phyloP scores from a whole-genome alignment of 2,329 filamentous ascomycete genomes.

The Penicillium sumatraense region DNA sequence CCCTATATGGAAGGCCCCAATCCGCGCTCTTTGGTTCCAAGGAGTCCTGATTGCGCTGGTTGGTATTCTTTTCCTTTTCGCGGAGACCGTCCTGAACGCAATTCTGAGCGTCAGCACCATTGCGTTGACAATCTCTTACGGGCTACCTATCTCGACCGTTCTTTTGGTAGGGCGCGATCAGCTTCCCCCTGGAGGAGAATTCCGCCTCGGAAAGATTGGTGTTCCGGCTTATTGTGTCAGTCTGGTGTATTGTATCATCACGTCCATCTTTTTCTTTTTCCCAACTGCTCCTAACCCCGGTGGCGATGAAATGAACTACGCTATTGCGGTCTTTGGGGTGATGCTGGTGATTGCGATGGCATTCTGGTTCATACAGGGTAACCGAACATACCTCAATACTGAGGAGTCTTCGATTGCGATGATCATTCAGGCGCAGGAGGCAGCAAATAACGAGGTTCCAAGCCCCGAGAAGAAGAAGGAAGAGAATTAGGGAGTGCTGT shows the following conservation, averaged over 20 bases:
- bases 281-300: slow-evolving; percentile 51
- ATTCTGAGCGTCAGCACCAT: slow-evolving; percentile 62
- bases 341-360: slow-evolving; percentile 56
- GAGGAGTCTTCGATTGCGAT: slow-evolving; percentile 12
- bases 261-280: slow-evolving; percentile 62
- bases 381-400: slow-evolving; percentile 13
- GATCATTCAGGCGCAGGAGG: slow-evolving; percentile 16
- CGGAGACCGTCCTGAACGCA: slow-evolving; percentile 57
- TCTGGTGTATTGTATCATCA: slow-evolving; percentile 56
- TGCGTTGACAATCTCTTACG: slow-evolving; percentile 58
- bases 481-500: neutral
- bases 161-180: slow-evolving; percentile 58
- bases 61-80: slow-evolving; percentile 60
- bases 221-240: slow-evolving; percentile 52
- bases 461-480: slow-evolving; percentile 7
- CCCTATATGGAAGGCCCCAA: slow-evolving; percentile 56
- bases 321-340: slow-evolving; percentile 60
- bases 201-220: slow-evolving; percentile 51
- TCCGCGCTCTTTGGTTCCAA: slow-evolving; percentile 57
- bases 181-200: slow-evolving; percentile 49
- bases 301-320: slow-evolving; percentile 60
- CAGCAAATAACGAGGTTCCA: slow-evolving; percentile 3
- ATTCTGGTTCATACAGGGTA: slow-evolving; percentile 50
- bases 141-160: slow-evolving; percentile 54
- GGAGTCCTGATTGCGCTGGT: slow-evolving; percentile 51